Base-by-base conservation (phyloP, 2,329 filamentous ascomycete genomes). In the Diaporthe vaccinii region DNA sequence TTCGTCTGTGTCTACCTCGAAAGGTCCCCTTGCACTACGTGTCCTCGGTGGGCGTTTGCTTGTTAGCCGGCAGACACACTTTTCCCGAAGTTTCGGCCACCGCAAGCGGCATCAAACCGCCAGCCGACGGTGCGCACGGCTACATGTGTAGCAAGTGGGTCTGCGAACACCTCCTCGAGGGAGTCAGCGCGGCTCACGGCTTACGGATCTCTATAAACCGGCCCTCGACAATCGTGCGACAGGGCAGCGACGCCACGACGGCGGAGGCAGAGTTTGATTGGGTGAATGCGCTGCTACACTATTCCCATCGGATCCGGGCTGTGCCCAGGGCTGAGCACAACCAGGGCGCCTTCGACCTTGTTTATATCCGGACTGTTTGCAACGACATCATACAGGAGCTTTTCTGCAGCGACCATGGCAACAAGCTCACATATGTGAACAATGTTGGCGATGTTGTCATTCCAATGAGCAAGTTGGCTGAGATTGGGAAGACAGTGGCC, bases 101-200 rank as follows among this genome's bases (percentile, higher is more conserved):
- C 22, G 36, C 57, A 2, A 31, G 39, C 28, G 20, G 34, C 20
- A 31, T 58, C 53, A 68, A 74, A 71, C 51, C 71, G n/a, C 62
- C 51, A 12, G 41, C 39, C 10, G 34, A 59, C n/a, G 79, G 8
- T 17, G 46, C 76, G 0, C 76, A 82, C 25, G 85, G 84, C 1
- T 87, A 86, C 72, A 77, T 79, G 3, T 82, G 82, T 1, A 76
- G 79, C 20, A 85, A 85, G 74, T 86, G 85, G 85, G 83, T 81
- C 0, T 80, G 80, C 58, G 85, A 87, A 78, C 76, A 78, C 5
- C 78, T 83, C 36, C 80, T 87, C 0, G 84, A 86, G 75, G 74
- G 76, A 1, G 76, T 78, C 14, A 41, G 65, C n/a, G n/a, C n/a
- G 14, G n/a, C 14, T 1, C n/a, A 71, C 6, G 58, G 65, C 10